A percentile compares a stretch with the other conserved stretches of the same genome.
These are phyloP conservation scores for Herpetomonas muscarum DNA, from an alignment of 208 protist genomes.

Conservation along the genomic window DNA sequence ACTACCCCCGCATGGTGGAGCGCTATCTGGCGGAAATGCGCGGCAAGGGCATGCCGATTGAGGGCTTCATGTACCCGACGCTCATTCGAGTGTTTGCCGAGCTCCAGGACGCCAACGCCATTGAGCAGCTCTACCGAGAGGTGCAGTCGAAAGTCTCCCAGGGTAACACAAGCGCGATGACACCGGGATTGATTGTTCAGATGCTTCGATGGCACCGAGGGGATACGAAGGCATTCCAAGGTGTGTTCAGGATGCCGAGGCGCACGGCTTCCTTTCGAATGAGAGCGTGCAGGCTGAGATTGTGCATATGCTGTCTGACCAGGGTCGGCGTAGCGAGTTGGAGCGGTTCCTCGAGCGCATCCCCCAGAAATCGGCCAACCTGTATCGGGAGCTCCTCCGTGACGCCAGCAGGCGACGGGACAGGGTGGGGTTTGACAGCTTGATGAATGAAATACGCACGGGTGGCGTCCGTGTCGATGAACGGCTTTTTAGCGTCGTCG, in stretches of 20 bases:
- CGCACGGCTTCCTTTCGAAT: constrained; percentile 55
- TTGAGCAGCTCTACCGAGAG: constrained; percentile 79
- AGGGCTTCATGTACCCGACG: constrained; percentile 81
- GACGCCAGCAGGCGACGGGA: constrained; percentile 62
- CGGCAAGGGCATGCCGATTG: constrained; percentile 61
- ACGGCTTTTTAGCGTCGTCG: constrained; percentile 69
- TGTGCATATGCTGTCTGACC: constrained; percentile 52
- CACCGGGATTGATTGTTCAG: constrained; percentile 49
- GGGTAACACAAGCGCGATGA: constrained; percentile 36
- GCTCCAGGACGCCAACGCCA: constrained; percentile 44
- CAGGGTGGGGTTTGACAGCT: constrained; percentile 36
- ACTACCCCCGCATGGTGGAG: constrained; percentile 86
- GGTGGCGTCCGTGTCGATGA: constrained; percentile 60
- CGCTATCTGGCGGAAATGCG: constrained; percentile 86
- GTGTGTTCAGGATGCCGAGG: constrained; percentile 58
- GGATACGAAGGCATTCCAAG: constrained; percentile 41
- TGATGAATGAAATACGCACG: constrained; percentile 47
- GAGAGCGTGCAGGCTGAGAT: constrained; percentile 80
- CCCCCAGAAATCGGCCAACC: constrained; percentile 55
- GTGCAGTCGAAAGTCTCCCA: constrained; percentile 39
- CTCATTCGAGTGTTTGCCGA: constrained; percentile 82
- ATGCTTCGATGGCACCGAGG: constrained; percentile 57
- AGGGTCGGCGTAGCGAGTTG: constrained; percentile 49
- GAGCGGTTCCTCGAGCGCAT: constrained; percentile 55
- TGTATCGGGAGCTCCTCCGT: constrained; percentile 76